Evolutionary conservation across 177 flowering plant genomes (phyloP), one percentile per base, ranked within the genome.

Genomic region (Vitis hybrid): DNA sequence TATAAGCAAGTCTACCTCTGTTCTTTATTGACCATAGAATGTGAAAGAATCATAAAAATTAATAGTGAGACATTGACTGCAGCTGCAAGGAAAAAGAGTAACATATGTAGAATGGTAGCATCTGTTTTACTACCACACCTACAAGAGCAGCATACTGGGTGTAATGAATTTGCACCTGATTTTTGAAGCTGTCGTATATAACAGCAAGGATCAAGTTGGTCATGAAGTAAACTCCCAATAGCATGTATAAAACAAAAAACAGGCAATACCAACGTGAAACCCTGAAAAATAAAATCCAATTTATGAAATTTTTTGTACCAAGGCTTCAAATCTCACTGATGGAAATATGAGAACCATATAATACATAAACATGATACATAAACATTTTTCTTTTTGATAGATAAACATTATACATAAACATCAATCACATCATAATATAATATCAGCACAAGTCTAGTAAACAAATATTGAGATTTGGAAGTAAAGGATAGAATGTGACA

Each of bases 191-290:
- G 77, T 94, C 97, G 68, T 92, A 94, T 26, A 94, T 97, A 74
- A 91, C 97, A 57, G 98, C 98, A 80, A 94, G 97, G 67, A 94
- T 81, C 83, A 94, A 75, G 74, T 90, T 94, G 11, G 97, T 92
- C 71, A 94, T 84, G 60, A 94, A 92, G 87, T 94, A 94, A 45
- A 94, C 97, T n/a, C 95, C 98, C 83, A 94, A 57, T 26, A 94
- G 78, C 71, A 94, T 81, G 51, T 91, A 94, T 34, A 92, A 84
- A 65, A 92, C 77, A 66, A 94, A 91, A 77, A 92, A 91, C 45
- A 94, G 62, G 81, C 75, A 77, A 77, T 75, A 84, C 97, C 97
- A 92, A 18, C 98, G 93, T 9, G 98, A 94, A 54, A 67, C 84
- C 90, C 98, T 93, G 81, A 13, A 62, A 77, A 67, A 80, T n/a